A percentile compares a stretch with the other conserved stretches of the same genome.
These are phyloP conservation scores for Lenwebbia sp. DNA, from an alignment of 345 rosid species.

Conservation along the genomic window DNA sequence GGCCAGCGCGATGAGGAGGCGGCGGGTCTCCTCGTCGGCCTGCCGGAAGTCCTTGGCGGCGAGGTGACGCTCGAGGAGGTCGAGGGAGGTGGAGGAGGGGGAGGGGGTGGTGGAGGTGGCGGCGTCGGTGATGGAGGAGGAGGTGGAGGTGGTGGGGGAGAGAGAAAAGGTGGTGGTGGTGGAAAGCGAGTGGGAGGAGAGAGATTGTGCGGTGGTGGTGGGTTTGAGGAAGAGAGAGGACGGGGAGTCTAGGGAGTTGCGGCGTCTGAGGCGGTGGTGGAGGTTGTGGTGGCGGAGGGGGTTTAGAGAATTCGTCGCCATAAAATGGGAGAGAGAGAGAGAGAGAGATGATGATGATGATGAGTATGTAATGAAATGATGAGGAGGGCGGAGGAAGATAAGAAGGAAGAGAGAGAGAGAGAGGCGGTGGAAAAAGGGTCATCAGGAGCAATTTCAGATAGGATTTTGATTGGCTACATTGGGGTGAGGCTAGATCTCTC, in stretches of 20 bases:
- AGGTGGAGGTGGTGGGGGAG: slow-evolving; percentile 12
- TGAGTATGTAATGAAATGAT: neutral
- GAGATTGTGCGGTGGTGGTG: slow-evolving; percentile 6
- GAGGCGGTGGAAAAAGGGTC: slow-evolving; percentile 3
- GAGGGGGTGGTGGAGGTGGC: slow-evolving; percentile 21
- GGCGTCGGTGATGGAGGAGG: slow-evolving; percentile 6
- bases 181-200: neutral
- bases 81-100: slow-evolving; percentile 33
- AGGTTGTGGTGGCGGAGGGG: slow-evolving; percentile 17
- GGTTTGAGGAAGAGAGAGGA: slow-evolving; percentile 18
- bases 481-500: slow-evolving; percentile 53
- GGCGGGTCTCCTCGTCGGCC: slow-evolving; percentile 91
- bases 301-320: slow-evolving; percentile 38
- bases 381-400: neutral
- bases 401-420: neutral
- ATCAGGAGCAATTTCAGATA: slow-evolving; percentile 22
- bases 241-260: slow-evolving; percentile 7
- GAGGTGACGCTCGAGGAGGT: slow-evolving; percentile 56
- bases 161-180: slow-evolving; percentile 8
- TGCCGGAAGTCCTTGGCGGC: slow-evolving; percentile 50
- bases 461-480: slow-evolving; percentile 54
- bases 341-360: too few relatives aligned
- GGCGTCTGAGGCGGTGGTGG: slow-evolving; percentile 14
- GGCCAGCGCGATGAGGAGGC: slow-evolving; percentile 62
- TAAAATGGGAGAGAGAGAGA: neutral